Evolutionary conservation across 1,284 basidiomycete genomes (phyloP).

Genomic region (Moesziomyces parantarcticus): DNA sequence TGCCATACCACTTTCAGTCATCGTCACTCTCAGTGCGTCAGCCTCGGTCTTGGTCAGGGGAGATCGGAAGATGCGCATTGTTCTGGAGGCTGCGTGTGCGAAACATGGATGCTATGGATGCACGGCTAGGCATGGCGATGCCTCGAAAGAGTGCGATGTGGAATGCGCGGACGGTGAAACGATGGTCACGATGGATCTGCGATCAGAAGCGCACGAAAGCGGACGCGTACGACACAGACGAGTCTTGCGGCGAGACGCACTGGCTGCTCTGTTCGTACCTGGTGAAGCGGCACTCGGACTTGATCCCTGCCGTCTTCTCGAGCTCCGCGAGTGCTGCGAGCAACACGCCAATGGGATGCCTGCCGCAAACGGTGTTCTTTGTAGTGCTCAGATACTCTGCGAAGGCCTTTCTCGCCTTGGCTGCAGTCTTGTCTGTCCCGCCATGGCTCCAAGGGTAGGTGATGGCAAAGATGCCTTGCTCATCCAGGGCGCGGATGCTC

Average conservation of each 20-base stretch:
- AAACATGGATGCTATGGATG: not conserved
- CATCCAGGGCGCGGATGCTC: slow-evolving; percentile 81
- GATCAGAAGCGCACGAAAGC: slow-evolving; percentile 71
- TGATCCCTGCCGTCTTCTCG: slow-evolving; percentile 70
- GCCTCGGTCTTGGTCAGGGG: not conserved
- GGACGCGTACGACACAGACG: slow-evolving; percentile 95
- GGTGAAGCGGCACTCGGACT: slow-evolving; percentile 54
- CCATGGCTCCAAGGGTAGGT: slow-evolving; percentile 70
- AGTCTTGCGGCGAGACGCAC: slow-evolving; percentile 78
- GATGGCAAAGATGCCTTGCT: slow-evolving; percentile 80
- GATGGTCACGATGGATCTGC: not conserved
- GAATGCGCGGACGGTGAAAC: not conserved
- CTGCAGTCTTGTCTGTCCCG: slow-evolving; percentile 31
- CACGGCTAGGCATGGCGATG: not conserved
- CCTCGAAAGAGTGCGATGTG: not conserved
- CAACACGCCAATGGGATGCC: slow-evolving; percentile 93
- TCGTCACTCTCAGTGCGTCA: not conserved
- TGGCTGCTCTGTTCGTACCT: slow-evolving; percentile 78
- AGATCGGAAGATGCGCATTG: not conserved
- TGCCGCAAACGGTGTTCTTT: slow-evolving; percentile 95
- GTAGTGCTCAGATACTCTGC: slow-evolving; percentile 81
- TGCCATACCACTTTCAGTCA: not conserved
- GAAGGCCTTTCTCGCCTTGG: slow-evolving; percentile 48
- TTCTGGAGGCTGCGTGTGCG: not conserved
- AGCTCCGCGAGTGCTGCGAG: slow-evolving; percentile 79